Base-by-base conservation (phyloP, 2,329 filamentous ascomycete genomes). In the Exserohilum turcica region DNA sequence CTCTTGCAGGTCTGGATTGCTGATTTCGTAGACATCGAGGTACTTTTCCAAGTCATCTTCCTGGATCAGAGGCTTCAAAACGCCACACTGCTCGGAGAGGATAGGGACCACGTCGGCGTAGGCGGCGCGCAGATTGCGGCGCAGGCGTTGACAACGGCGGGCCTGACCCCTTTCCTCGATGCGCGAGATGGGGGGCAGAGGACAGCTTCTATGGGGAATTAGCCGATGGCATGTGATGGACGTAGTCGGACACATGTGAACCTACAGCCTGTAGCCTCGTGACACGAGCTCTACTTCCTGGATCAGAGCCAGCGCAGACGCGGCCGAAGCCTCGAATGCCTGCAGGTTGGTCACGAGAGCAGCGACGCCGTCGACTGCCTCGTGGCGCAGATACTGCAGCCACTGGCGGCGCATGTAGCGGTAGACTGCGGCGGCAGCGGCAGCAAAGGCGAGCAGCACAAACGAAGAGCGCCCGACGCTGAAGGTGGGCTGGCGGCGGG, bases 281-380 rank as follows among this genome's bases (percentile, higher is more conserved):
- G 92, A 95, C 21, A 97, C 92, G 28, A 97, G 82, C 77, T 97
- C 92, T n/a, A 97, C 92, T 76, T 97, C 92, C 73, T 96, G 92
- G 57, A 97, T 88, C 55, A 96, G 83, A 32, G 89, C 86, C 49
- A 96, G 80, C 2, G 90, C 89, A 28, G 90, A 88, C 33, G 87
- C 86, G 35, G 85, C 86, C 18, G 88, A 87, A 35, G 87, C 85
- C 74, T 97, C 92, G 64, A 95, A 91, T 43, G 87, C 86, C 68
- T 95, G 91, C 33, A 91, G 86, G 66, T 86, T 87, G 40, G 84
- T 80, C 39, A 94, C 86, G 60, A 96, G 86, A 0, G 80, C 76
- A 9, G 85, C 84, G 5, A 89, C 86, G 57, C 87, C 85, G 29
- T 85, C 80, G 32, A 96, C 80, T 0, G 89, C 87, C 70, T 92